A percentile compares a stretch with the other conserved stretches of the same genome.
Conservation (phyloP, 139 green algal genomes). For the Limnomonas spitsbergensis region DNA sequence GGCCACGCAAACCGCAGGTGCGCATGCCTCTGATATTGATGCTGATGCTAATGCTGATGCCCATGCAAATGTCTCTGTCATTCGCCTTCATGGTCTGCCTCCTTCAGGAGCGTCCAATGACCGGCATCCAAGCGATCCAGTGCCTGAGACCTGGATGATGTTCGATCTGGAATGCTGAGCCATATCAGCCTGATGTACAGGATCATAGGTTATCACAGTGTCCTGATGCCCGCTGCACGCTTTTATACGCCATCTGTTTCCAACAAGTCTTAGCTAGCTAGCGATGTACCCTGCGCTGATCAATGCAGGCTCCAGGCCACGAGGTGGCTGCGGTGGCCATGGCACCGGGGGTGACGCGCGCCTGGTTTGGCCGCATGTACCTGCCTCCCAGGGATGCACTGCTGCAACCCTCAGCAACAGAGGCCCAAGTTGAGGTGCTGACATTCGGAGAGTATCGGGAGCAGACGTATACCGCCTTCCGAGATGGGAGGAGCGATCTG, state of each 20-base stretch:
- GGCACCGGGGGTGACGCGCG: constrained; percentile 2
- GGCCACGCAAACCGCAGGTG: neutral
- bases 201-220: too few species aligned
- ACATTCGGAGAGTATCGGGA: constrained; percentile 28
- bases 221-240: too few species aligned
- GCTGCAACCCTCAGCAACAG: neutral
- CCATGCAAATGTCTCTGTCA: too few species aligned
- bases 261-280: too few species aligned
- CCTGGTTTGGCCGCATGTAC: constrained; percentile 37
- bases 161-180: too few species aligned
- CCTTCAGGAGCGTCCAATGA: too few species aligned
- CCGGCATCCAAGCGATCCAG: too few species aligned
- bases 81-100: too few species aligned
- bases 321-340: constrained; percentile 14
- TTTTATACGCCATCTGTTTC: too few species aligned
- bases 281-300: too few species aligned
- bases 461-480: constrained; percentile 7
- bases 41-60: neutral
- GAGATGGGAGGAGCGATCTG: neutral
- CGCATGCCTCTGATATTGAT: neutral
- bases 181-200: too few species aligned
- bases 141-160: too few species aligned
- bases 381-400: constrained; percentile 12
- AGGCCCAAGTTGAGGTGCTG: neutral
- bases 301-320: constrained; percentile 18